Evolutionary conservation across 148 eudicot species (phyloP).

Genomic region (Diospyros kaki): DNA sequence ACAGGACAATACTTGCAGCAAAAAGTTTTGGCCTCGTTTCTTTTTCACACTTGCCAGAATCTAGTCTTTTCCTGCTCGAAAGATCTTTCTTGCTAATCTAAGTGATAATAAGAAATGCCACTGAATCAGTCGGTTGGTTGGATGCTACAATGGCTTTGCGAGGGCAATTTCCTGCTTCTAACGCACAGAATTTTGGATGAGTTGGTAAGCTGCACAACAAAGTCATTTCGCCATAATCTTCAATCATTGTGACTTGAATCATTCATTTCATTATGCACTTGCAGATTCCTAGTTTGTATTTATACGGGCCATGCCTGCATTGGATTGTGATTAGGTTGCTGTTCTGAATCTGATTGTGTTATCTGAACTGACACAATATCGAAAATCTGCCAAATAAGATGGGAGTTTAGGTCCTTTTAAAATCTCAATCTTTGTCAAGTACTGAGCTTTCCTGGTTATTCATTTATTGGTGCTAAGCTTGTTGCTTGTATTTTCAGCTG

Average conservation of each 20-base stretch:
- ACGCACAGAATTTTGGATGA: not conserved
- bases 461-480: not conserved
- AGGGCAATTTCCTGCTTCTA: not conserved
- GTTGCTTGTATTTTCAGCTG: not conserved
- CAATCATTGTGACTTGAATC: not conserved
- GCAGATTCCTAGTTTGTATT: not conserved
- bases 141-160: not conserved
- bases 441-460: not conserved
- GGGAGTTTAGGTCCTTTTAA: not conserved
- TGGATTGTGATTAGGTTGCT: not conserved
- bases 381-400: not conserved
- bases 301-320: not conserved
- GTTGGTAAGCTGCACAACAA: not conserved
- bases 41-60: slow-evolving; percentile 12
- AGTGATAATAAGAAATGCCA: not conserved
- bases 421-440: not conserved
- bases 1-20: slow-evolving; percentile 37
- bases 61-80: slow-evolving; percentile 12
- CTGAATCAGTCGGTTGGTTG: slow-evolving; percentile 1
- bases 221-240: not conserved
- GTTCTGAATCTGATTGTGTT: not conserved
- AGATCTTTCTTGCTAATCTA: slow-evolving; percentile 8
- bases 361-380: not conserved
- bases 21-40: slow-evolving; percentile 2
- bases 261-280: not conserved